A percentile compares a stretch with the other conserved stretches of the same genome.
phyloP scores from a whole-genome alignment of 2,329 filamentous ascomycete species.

The Ophiocordyceps camponoti-leonardi region DNA sequence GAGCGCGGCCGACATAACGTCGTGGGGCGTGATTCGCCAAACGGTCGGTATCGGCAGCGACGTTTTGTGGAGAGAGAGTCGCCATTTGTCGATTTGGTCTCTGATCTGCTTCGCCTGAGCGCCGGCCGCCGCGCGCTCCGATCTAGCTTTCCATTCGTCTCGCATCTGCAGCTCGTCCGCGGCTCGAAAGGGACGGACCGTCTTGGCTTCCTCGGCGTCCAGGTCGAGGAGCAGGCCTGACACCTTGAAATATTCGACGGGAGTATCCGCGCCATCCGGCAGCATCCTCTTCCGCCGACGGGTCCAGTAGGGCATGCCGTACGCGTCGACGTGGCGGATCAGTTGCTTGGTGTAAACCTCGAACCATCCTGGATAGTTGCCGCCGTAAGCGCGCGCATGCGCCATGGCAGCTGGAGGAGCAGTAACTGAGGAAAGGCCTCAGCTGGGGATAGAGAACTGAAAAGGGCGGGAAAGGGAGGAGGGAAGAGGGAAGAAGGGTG shows the following conservation, averaged over 20 bases:
- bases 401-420: neutral
- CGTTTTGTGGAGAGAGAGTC: conserved; percentile 10
- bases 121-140: conserved; percentile 8
- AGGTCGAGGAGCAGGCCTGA: conserved; percentile 31
- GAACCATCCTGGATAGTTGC: neutral
- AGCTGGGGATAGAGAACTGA: neutral
- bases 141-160: conserved; percentile 12
- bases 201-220: conserved; percentile 26
- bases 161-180: conserved; percentile 16
- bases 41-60: conserved; percentile 8
- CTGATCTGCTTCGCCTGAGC: conserved; percentile 14
- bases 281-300: conserved; percentile 6
- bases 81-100: conserved; percentile 9
- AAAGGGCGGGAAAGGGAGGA: neutral
- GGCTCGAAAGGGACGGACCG: conserved; percentile 23
- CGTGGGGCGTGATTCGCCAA: conserved; percentile 23
- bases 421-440: neutral
- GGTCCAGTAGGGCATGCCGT: conserved; percentile 10
- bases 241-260: conserved; percentile 19
- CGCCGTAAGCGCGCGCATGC: neutral
- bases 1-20: conserved; percentile 24
- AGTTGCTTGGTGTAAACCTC: neutral
- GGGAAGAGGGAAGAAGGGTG: neutral
- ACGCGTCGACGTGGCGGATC: conserved; percentile 6
- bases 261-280: conserved; percentile 1